A percentile compares a stretch with the other conserved stretches of the same genome.
Evolutionary conservation across 2,329 filamentous ascomycete genomes (phyloP).

Genomic region (Exophiala dermatitidis): DNA sequence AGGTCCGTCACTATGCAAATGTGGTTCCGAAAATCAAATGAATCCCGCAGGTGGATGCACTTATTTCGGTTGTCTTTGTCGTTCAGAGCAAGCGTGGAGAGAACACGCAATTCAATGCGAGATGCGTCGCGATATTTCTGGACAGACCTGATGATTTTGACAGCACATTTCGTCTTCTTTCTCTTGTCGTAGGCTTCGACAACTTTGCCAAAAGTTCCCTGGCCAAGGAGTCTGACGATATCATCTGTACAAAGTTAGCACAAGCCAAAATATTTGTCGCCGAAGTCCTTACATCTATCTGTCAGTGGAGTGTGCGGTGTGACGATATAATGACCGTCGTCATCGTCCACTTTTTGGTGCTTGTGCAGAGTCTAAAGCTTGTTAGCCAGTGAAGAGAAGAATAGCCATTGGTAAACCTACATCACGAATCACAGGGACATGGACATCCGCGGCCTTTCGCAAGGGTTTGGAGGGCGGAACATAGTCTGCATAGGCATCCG

Average conservation of each 20-base stretch:
- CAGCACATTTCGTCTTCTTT: constrained; percentile 73
- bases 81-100: constrained; percentile 86
- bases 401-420: constrained; percentile 38
- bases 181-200: constrained; percentile 81
- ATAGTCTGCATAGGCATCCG: constrained; percentile 69
- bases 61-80: constrained; percentile 88
- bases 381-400: not conserved
- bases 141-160: constrained; percentile 97
- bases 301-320: constrained; percentile 79
- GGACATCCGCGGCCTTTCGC: constrained; percentile 79
- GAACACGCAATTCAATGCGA: constrained; percentile 83
- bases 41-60: constrained; percentile 93
- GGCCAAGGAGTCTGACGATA: constrained; percentile 81
- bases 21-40: constrained; percentile 94
- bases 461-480: constrained; percentile 79
- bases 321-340: constrained; percentile 95
- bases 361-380: constrained; percentile 41
- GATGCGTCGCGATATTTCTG: constrained; percentile 97
- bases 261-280: not conserved
- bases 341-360: constrained; percentile 77
- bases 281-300: constrained; percentile 66
- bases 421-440: constrained; percentile 53
- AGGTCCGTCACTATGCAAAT: constrained; percentile 78
- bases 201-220: constrained; percentile 97
- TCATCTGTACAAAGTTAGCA: constrained; percentile 54